Evolutionary conservation across 2,329 filamentous ascomycete species (phyloP).

Genomic region (Colletotrichum trifolii): DNA sequence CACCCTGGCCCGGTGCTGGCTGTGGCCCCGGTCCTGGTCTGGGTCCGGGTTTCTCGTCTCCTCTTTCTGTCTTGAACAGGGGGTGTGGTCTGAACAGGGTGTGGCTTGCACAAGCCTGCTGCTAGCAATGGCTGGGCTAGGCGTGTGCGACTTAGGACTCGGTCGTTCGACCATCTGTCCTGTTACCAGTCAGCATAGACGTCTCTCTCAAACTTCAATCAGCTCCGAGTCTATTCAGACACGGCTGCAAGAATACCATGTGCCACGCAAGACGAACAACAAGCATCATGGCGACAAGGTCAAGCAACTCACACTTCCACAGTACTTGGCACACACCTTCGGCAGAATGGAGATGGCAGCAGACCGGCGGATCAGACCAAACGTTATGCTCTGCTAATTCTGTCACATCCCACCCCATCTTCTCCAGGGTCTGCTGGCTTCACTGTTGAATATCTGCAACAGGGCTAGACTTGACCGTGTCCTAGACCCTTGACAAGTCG

Average conservation of each 20-base stretch:
- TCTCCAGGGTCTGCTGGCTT: constrained; percentile 40
- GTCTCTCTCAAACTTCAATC: no score
- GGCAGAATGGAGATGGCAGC: constrained; percentile 41
- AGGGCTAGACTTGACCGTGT: constrained; percentile 52
- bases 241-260: no score
- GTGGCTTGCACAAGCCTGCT: constrained; percentile 32
- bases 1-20: constrained; percentile 28
- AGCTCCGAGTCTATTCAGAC: no score
- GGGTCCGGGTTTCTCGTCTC: constrained; percentile 30
- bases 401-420: constrained; percentile 48
- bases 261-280: no score
- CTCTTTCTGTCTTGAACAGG: constrained; percentile 33
- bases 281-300: no score
- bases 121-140: background rate
- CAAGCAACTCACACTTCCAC: no score
- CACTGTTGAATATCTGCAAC: constrained; percentile 48
- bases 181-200: no score
- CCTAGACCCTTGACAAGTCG: constrained; percentile 27
- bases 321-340: no score
- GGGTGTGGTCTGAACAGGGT: constrained; percentile 32
- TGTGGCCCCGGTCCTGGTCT: constrained; percentile 25
- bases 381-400: constrained; percentile 48
- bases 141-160: no score
- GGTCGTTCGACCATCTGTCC: no score
- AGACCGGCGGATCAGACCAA: constrained; percentile 46